phyloP scores from a whole-genome alignment of 2,329 filamentous ascomycete species.

The Aspergillus oerlinghausenensis region DNA sequence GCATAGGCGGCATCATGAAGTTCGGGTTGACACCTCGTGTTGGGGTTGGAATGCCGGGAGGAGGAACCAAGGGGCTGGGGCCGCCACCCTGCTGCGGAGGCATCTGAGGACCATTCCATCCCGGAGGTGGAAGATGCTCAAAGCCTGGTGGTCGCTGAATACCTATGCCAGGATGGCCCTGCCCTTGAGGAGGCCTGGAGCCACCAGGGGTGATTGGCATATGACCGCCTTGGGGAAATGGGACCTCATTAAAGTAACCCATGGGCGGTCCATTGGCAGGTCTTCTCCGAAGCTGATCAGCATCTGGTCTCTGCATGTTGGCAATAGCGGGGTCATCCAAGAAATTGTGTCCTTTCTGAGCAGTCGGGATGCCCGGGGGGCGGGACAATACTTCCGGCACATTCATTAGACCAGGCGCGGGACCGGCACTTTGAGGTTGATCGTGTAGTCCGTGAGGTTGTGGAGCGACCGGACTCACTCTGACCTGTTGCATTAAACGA shows the following conservation, averaged over 20 bases:
- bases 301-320: slow-evolving; percentile 37
- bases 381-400: slow-evolving; percentile 34
- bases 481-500: slow-evolving; percentile 68
- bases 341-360: slow-evolving; percentile 34
- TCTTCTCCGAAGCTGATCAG: slow-evolving; percentile 34
- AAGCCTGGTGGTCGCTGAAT: slow-evolving; percentile 43
- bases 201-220: slow-evolving; percentile 33
- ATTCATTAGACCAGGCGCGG: slow-evolving; percentile 30
- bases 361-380: slow-evolving; percentile 29
- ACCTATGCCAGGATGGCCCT: slow-evolving; percentile 32
- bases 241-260: slow-evolving; percentile 40
- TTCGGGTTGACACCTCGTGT: slow-evolving; percentile 35
- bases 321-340: slow-evolving; percentile 43
- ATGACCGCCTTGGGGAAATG: slow-evolving; percentile 32
- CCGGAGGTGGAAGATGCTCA: slow-evolving; percentile 38
- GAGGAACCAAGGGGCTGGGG: slow-evolving; percentile 31
- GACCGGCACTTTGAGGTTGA: slow-evolving; percentile 26
- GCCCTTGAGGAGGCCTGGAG: slow-evolving; percentile 29
- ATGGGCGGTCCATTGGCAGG: slow-evolving; percentile 35
- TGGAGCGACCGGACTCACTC: slow-evolving; percentile 25
- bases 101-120: slow-evolving; percentile 34
- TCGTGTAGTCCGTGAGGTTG: slow-evolving; percentile 22
- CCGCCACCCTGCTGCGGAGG: slow-evolving; percentile 32
- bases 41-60: slow-evolving; percentile 37
- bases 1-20: slow-evolving; percentile 34